These are phyloP conservation scores for Hirschioporus abietinus DNA, from an alignment of 768 basidiomycete species.

Conservation along the genomic window DNA sequence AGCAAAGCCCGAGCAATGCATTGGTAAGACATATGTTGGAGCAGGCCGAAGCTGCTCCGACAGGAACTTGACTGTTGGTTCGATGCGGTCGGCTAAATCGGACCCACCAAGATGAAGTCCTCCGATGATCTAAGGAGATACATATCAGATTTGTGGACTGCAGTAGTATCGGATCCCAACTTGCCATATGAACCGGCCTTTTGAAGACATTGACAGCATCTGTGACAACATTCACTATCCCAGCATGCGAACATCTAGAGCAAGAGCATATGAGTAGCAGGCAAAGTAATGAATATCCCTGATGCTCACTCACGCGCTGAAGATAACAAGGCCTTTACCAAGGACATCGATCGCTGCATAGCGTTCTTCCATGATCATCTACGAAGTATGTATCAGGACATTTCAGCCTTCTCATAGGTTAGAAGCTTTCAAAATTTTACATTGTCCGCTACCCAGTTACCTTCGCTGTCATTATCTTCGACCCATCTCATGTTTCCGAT, in stretches of 20 bases:
- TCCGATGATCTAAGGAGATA: conserved; percentile 65
- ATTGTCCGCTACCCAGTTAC: conserved; percentile 51
- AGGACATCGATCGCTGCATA: conserved; percentile 71
- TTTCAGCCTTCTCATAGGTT: neutral
- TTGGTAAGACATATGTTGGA: conserved; percentile 69
- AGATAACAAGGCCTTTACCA: conserved; percentile 79
- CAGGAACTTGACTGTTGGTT: conserved; percentile 67
- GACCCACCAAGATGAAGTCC: conserved; percentile 80
- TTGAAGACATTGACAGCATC: conserved; percentile 58
- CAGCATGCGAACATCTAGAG: conserved; percentile 66
- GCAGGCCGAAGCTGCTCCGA: conserved; percentile 52
- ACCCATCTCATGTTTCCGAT: conserved; percentile 63
- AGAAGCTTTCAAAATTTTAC: conserved; percentile 26
- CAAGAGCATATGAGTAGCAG: neutral
- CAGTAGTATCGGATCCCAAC: conserved; percentile 1
- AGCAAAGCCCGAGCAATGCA: conserved; percentile 84
- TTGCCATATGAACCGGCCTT: conserved; percentile 73
- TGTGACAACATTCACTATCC: conserved; percentile 77
- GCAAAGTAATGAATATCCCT: neutral
- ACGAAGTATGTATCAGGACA: neutral
- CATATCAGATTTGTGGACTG: neutral
- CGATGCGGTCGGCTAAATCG: conserved; percentile 57
- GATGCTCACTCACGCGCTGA: conserved; percentile 70
- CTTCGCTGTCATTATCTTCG: conserved; percentile 21
- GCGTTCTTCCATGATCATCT: conserved; percentile 82